phyloP scores from a whole-genome alignment of 2,329 filamentous ascomycete genomes.

The Corinectria fuckeliana region DNA sequence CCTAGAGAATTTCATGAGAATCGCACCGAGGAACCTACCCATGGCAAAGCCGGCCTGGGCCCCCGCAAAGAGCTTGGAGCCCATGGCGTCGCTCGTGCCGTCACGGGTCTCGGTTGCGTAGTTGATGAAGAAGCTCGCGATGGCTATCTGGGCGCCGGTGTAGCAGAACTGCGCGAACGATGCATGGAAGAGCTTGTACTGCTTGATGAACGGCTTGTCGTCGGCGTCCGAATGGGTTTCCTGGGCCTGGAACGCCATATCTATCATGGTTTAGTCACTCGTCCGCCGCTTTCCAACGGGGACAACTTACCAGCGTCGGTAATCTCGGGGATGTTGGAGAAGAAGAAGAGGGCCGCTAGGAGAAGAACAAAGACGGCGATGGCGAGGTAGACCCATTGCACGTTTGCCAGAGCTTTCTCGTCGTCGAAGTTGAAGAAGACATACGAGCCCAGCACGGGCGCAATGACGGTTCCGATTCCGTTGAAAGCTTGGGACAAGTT shows the following conservation, averaged over 20 bases:
- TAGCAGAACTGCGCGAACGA: slow-evolving; percentile 81
- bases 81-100: slow-evolving; percentile 56
- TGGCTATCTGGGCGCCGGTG: slow-evolving; percentile 72
- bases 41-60: slow-evolving; percentile 76
- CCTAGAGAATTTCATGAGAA: slow-evolving; percentile 69
- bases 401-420: slow-evolving; percentile 64
- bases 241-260: slow-evolving; percentile 68
- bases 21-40: slow-evolving; percentile 72
- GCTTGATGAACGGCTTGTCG: slow-evolving; percentile 70
- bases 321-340: slow-evolving; percentile 74
- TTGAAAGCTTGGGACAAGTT: slow-evolving; percentile 81
- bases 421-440: slow-evolving; percentile 73
- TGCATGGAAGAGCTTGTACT: slow-evolving; percentile 79
- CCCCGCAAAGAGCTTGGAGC: slow-evolving; percentile 73
- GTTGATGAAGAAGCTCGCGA: slow-evolving; percentile 76
- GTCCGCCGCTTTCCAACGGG: too few species aligned
- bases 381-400: slow-evolving; percentile 79
- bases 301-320: slow-evolving; percentile 53
- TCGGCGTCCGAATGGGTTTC: slow-evolving; percentile 60
- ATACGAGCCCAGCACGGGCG: slow-evolving; percentile 74
- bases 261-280: slow-evolving; percentile 45
- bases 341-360: slow-evolving; percentile 70
- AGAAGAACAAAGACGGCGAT: slow-evolving; percentile 75
- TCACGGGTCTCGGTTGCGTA: slow-evolving; percentile 68
- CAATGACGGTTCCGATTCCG: slow-evolving; percentile 75